Base-by-base conservation (phyloP, 2,329 filamentous ascomycete species). In the Ophiocordyceps camponoti-leonardi region DNA sequence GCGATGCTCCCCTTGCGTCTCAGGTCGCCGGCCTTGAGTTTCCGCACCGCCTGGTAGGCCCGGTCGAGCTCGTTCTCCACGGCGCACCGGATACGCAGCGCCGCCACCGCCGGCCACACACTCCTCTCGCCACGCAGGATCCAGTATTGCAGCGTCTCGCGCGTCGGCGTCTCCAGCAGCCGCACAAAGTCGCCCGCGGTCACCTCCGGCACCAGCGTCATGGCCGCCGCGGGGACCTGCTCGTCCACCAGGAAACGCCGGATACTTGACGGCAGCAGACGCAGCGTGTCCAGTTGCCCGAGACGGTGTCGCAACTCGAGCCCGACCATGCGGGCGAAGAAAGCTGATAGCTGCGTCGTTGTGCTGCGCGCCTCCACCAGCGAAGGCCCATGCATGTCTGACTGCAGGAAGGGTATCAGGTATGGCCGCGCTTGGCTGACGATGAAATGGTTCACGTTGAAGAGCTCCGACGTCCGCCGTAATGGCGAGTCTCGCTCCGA, bases 361-460 rank as follows among this genome's bases (percentile, higher is more conserved):
- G 66, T 73, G 61, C 66, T 76, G 55, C 67, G 75, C 50, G 68
- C 77, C 60, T 67, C 74, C 53, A 67, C 73, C 58, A 71, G 73
- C 53, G 77, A 75, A 0, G 84, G 81, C 5, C 83, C 81, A 61
- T 88, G 83, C 66, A 88, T 78, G 53, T 90, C 84, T 42, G 81
- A 83, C 49, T 82, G 79, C 6, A 93, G 69, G 54, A 94, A 92
- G 0, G 88, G 88, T 26, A 90, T 81, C 16, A 94, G 70, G 61
- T 94, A 94, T 0, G 90, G 90, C 3, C 88, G 75, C 1, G 90
- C 87, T 65, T 95, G 90, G 51, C 84, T 92, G 52, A 96, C 79
- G 51, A 96, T 86, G 64, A 93, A 95, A 66, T 95, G 88, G 58
- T 94, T 93, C 45, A 93, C 85, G 58, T 93, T 93, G 71, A 92